These are phyloP conservation scores for Coniella lustricola DNA, from an alignment of 2,329 filamentous ascomycete genomes.

Conservation along the genomic window DNA sequence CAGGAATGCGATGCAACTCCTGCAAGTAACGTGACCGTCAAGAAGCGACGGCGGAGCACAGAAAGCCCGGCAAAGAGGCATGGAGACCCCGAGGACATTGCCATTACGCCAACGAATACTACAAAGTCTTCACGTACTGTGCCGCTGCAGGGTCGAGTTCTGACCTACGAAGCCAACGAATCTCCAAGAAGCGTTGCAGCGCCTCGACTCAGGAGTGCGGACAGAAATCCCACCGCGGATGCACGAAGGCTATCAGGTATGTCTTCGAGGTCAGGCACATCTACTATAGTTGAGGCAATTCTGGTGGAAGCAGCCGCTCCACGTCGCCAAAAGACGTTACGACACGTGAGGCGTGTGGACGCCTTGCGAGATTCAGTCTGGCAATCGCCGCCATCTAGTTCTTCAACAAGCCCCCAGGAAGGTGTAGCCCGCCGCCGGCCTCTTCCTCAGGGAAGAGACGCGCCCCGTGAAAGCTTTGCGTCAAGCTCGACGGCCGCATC, in stretches of 20 bases:
- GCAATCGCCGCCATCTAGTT: slow-evolving; percentile 35
- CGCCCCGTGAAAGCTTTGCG: slow-evolving; percentile 36
- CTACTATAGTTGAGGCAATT: slow-evolving; percentile 52
- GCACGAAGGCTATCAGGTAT: slow-evolving; percentile 44
- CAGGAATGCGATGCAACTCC: slow-evolving; percentile 50
- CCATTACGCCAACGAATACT: slow-evolving; percentile 44
- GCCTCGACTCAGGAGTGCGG: slow-evolving; percentile 20
- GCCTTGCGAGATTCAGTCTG: slow-evolving; percentile 41
- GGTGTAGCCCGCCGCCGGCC: slow-evolving; percentile 11
- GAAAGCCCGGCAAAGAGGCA: slow-evolving; percentile 22
- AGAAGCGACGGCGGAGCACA: slow-evolving; percentile 33
- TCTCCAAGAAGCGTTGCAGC: slow-evolving; percentile 24
- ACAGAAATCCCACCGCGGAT: slow-evolving; percentile 34
- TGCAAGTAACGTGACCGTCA: slow-evolving; percentile 46
- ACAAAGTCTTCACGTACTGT: slow-evolving; percentile 42
- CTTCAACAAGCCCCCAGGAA: slow-evolving; percentile 28
- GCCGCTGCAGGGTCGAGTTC: slow-evolving; percentile 36
- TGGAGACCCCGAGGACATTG: slow-evolving; percentile 41
- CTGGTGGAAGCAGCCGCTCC: slow-evolving; percentile 42
- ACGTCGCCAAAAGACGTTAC: slow-evolving; percentile 46
- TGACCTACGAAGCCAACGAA: slow-evolving; percentile 31
- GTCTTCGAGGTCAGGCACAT: slow-evolving; percentile 47
- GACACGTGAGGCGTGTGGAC: slow-evolving; percentile 53
- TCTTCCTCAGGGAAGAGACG: slow-evolving; percentile 23
- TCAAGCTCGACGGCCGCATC: slow-evolving; percentile 45